Evolutionary conservation across 116 monocot species (phyloP).

Genomic region (Zostera marina): DNA sequence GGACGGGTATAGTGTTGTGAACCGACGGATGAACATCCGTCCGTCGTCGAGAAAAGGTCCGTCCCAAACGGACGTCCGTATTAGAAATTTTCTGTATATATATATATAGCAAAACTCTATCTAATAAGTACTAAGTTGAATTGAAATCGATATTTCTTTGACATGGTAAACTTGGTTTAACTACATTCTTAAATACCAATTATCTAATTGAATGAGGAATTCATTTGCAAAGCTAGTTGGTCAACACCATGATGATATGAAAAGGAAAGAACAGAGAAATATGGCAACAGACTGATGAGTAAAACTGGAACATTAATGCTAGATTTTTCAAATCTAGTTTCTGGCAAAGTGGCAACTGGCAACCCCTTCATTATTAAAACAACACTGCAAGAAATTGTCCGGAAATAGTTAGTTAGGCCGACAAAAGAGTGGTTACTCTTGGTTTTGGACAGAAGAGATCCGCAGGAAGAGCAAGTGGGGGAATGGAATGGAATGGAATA

Average conservation of each 20-base stretch:
- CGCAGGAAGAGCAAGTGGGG: background rate
- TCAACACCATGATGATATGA: background rate
- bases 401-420: slow-evolving; percentile 1
- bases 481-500: background rate
- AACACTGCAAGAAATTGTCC: background rate
- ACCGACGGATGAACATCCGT: too few species aligned
- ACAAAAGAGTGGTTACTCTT: slow-evolving; percentile 5
- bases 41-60: too few species aligned
- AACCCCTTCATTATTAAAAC: background rate
- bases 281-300: background rate
- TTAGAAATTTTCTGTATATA: too few species aligned
- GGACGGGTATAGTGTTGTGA: too few species aligned
- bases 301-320: background rate
- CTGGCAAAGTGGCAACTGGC: background rate
- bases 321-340: background rate
- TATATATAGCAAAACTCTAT: too few species aligned
- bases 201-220: too few species aligned
- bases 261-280: background rate
- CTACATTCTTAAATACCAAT: too few species aligned
- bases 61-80: too few species aligned
- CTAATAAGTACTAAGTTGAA: too few species aligned
- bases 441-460: slow-evolving; percentile 1
- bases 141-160: too few species aligned
- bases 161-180: too few species aligned
- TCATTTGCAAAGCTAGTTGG: too few species aligned